phyloP scores from a whole-genome alignment of 805 yeast species.

The Tetrapisispora iriomotensis region DNA sequence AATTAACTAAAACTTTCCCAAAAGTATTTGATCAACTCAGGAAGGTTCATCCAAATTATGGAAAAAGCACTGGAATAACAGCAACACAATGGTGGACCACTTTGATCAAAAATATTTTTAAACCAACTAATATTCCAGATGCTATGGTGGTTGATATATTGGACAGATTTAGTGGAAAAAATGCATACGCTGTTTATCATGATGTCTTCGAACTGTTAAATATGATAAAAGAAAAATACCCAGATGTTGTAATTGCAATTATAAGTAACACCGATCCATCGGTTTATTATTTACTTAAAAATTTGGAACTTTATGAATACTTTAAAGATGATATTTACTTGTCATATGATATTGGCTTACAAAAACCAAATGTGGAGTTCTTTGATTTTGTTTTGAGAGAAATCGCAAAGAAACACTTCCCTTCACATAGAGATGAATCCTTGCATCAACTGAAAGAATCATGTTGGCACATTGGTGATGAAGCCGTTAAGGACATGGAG shows the following conservation, averaged over 20 bases:
- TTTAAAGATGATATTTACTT: slow-evolving; percentile 37
- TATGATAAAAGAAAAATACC: slow-evolving; percentile 22
- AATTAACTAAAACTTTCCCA: slow-evolving; percentile 24
- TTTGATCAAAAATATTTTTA: slow-evolving; percentile 37
- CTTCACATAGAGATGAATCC: slow-evolving; percentile 6
- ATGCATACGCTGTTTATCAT: slow-evolving; percentile 44
- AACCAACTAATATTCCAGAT: slow-evolving; percentile 26
- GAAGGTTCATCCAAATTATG: slow-evolving; percentile 49
- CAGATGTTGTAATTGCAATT: slow-evolving; percentile 34
- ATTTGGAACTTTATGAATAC: slow-evolving; percentile 36
- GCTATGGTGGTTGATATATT: slow-evolving; percentile 39
- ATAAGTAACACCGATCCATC: slow-evolving; percentile 57
- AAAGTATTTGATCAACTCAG: slow-evolving; percentile 30
- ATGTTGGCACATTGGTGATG: slow-evolving; percentile 66
- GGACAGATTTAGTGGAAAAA: slow-evolving; percentile 37
- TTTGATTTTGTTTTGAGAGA: slow-evolving; percentile 34
- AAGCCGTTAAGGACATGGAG: slow-evolving; percentile 41
- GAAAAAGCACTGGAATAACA: slow-evolving; percentile 33
- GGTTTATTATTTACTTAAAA: slow-evolving; percentile 36
- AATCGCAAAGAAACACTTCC: slow-evolving; percentile 15
- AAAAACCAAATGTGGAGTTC: slow-evolving; percentile 44
- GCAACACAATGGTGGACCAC: slow-evolving; percentile 50
- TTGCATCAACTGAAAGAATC: slow-evolving; percentile 15
- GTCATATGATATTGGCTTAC: slow-evolving; percentile 46
- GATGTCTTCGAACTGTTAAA: slow-evolving; percentile 44